Base-by-base conservation (phyloP, 1,139 yeast species). In the Fermentozyma sake region DNA sequence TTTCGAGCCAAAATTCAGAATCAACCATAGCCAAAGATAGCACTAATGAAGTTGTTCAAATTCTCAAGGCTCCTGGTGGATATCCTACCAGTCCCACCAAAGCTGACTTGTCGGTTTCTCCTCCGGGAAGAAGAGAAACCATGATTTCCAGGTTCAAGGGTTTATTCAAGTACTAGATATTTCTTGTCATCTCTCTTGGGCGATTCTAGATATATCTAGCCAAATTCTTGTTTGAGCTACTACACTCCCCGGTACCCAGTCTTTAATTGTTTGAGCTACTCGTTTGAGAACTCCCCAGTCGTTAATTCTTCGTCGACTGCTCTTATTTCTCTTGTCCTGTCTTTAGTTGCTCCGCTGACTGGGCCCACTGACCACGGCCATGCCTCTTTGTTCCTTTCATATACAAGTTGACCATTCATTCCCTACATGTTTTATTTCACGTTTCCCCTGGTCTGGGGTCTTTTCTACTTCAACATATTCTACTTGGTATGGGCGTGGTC, bases 91-190 rank as follows among this genome's bases (percentile, higher is more conserved):
- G 41, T 20, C 40, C 48, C 12, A 34, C 33, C 12, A 24, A 27
- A 14, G 16, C 30, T 12, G 19, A 16, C 8, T 16, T 35, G 13
- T 14, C 37, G 7, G 18, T 26, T 18, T 29, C 35, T 15, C 14
- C 14, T 13, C 18, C 25, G 12, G 43, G 34, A n/a, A 56, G 41
- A 29, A 44, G 52, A 31, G 65, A 55, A 11, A 44, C 52, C 21
- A 46, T 64, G 29, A 40, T 63, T 25, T 47, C 63, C 14, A 50
- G 54, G 30, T 55, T 64, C 38, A 55, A 47, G 36, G 57, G 58
- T 16, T 52, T 63, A 23, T 64, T 64, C 42, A 53, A 39, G 40
- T 55, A 50, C 29, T 48, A 35, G 30, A 12, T 12, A 7, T 13
- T 14, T 8, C n/a, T 11, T 12, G 11, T 13, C 23, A 21, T 11